Evolutionary conservation across 257 asterid genomes (phyloP).

Genomic region (Apocynum venetum): DNA sequence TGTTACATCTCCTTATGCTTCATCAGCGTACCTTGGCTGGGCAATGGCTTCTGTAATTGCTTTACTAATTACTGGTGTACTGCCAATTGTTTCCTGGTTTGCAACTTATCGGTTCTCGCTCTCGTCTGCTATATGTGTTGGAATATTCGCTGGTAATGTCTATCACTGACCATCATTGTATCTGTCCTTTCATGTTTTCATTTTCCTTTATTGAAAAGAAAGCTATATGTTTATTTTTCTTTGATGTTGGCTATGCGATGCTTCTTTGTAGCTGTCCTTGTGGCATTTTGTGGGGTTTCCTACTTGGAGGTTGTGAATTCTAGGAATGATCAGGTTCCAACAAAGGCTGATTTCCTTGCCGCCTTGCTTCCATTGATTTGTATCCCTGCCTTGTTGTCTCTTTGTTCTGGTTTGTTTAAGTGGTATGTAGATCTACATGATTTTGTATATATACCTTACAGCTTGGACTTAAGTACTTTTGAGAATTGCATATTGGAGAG

Average conservation of each 20-base stretch:
- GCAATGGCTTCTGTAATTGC: slow-evolving; percentile 92
- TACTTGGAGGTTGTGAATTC: slow-evolving; percentile 74
- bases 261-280: slow-evolving; percentile 66
- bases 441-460: slow-evolving; percentile 12
- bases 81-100: slow-evolving; percentile 96
- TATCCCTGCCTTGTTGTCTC: slow-evolving; percentile 82
- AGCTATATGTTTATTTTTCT: background rate
- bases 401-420: slow-evolving; percentile 83
- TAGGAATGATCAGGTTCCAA: slow-evolving; percentile 74
- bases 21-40: slow-evolving; percentile 91
- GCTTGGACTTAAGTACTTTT: slow-evolving; percentile 11
- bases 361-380: slow-evolving; percentile 95
- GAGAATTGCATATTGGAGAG: slow-evolving; percentile 14
- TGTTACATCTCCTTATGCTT: slow-evolving; percentile 87
- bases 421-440: slow-evolving; percentile 54
- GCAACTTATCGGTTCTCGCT: slow-evolving; percentile 89
- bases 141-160: slow-evolving; percentile 72
- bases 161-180: slow-evolving; percentile 8
- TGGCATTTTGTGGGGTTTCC: slow-evolving; percentile 85
- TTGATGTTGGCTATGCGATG: slow-evolving; percentile 12
- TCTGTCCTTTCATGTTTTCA: background rate
- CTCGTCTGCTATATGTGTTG: slow-evolving; percentile 86
- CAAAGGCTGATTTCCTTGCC: slow-evolving; percentile 83
- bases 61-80: slow-evolving; percentile 72
- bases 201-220: background rate